Evolutionary conservation across 306 rosid genomes (phyloP), one percentile per base, ranked within the genome.

Genomic region (Delonix regia): DNA sequence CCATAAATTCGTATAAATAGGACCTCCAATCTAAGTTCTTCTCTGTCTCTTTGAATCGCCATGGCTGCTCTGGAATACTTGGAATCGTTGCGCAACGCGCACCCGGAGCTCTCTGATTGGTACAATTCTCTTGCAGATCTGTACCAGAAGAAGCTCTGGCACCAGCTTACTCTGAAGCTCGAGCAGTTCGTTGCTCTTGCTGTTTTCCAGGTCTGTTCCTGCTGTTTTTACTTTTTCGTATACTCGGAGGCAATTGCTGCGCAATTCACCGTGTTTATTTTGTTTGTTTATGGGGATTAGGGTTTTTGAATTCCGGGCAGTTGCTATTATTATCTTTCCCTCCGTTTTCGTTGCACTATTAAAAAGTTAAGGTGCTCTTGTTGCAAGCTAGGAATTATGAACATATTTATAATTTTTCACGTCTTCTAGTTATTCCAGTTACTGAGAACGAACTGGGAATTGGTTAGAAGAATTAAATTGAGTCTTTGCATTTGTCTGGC

Each of bases 111-210:
- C 22, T 52, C 83, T 2, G 96, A 96, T 0, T 96, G 99, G 99
- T 96, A 85, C 88, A 87, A 87, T 83, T 86, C 94, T 7, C 94
- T 96, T 0, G 96, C 96, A 78, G 99, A 96, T 96, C 98, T 96
- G 87, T 93, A 96, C 87, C 89, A 96, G 92, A 93, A 85, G 90
- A 91, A 96, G 93, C 96, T 96, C 51, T 96, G 99, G 99, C 98
- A 93, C 83, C 99, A 96, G 86, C 97, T 96, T 64, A 96, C 99
- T 63, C 94, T 86, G 84, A 93, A 91, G 93, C 99, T 96, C 48
- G 98, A 91, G 69, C 91, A 89, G 87, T 96, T 96, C 78, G 89
- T 91, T 13, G 92, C 93, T 47, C 97, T 90, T 59, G 83, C 94
- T 16, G 97, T 93, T 10, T 93, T 93, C 52, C 96, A 93, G 99